Conservation (phyloP, 1,284 basidiomycete species). For the Microbotryomycetes sp. region DNA sequence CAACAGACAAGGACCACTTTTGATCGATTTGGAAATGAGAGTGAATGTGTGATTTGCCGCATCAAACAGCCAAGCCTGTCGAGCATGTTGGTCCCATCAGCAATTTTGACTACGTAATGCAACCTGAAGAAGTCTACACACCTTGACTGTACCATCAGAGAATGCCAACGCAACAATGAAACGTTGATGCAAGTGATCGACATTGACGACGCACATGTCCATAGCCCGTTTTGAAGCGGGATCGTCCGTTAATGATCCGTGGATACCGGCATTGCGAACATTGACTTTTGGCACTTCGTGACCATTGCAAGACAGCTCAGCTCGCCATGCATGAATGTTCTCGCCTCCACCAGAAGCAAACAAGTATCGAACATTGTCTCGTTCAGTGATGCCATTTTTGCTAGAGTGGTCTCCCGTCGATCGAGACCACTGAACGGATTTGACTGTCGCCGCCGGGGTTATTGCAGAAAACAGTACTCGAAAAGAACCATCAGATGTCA, state of each 20-base stretch:
- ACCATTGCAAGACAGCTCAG: neutral
- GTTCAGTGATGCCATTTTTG: too few species aligned
- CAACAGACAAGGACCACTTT: neutral
- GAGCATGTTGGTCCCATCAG: neutral
- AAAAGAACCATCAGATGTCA: too few species aligned
- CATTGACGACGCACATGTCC: neutral
- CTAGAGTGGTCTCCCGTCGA: too few species aligned
- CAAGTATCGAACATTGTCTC: neutral
- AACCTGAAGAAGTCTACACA: neutral
- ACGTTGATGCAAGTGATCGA: neutral
- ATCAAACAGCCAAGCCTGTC: neutral
- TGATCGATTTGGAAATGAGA: neutral
- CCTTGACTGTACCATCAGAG: neutral
- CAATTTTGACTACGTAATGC: neutral
- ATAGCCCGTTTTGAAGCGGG: neutral
- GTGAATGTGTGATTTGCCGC: neutral
- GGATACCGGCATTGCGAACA: neutral
- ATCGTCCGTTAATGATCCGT: neutral
- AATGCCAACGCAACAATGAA: neutral
- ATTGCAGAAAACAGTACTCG: too few species aligned
- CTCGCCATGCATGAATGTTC: neutral
- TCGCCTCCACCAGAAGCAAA: neutral
- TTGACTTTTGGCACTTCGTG: neutral
- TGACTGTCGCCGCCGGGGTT: too few species aligned
- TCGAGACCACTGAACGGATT: too few species aligned